Conservation (phyloP, 2,329 filamentous ascomycete species). For the Aspergillus costaricaensis region DNA sequence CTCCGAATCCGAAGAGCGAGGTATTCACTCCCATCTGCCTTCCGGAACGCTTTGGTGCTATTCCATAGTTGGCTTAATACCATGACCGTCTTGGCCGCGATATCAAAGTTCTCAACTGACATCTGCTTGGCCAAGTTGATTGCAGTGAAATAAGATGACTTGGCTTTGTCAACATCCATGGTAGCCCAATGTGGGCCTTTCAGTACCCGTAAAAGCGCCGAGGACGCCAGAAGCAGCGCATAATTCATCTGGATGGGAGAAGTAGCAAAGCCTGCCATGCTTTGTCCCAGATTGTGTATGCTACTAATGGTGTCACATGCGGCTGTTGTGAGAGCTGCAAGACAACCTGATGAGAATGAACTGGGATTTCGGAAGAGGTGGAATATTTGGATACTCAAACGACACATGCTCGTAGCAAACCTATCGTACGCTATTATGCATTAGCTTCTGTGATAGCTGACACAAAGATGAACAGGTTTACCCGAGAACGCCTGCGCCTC, state of each 20-base stretch:
- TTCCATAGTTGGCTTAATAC: conserved; percentile 44
- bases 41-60: conserved; percentile 44
- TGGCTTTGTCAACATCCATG: conserved; percentile 39
- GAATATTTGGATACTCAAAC: conserved; percentile 37
- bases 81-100: conserved; percentile 34
- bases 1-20: conserved; percentile 42
- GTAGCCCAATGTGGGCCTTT: conserved; percentile 35
- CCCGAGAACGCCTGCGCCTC: conserved; percentile 36
- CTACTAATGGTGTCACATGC: conserved; percentile 36
- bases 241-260: conserved; percentile 33
- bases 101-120: conserved; percentile 40
- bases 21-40: conserved; percentile 39
- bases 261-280: conserved; percentile 24
- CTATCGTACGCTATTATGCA: conserved; percentile 31
- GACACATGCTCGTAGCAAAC: conserved; percentile 33
- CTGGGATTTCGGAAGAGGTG: conserved; percentile 40
- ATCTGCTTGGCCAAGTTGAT: conserved; percentile 44
- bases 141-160: conserved; percentile 35
- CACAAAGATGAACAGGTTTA: conserved; percentile 15
- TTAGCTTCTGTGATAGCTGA: not conserved
- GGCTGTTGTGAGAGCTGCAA: conserved; percentile 29
- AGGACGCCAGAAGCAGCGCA: conserved; percentile 34
- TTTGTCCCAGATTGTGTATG: conserved; percentile 27
- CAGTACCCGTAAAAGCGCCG: conserved; percentile 40
- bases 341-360: conserved; percentile 27